Evolutionary conservation across 305 asterid genomes (phyloP).

Genomic region (Lippia alba): DNA sequence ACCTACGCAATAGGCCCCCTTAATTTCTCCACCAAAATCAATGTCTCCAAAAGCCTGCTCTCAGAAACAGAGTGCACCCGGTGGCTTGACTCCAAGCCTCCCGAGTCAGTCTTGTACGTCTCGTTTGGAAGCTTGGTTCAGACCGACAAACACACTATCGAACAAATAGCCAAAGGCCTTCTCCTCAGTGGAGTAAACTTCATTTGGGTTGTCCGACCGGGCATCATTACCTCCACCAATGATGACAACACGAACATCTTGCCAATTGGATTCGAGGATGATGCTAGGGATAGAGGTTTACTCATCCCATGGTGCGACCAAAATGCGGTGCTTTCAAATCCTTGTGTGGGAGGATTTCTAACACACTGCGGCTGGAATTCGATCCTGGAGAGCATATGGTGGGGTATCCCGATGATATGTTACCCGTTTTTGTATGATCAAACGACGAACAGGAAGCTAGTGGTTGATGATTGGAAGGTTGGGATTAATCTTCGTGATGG

Average conservation of each 20-base stretch:
- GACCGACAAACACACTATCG: constrained; percentile 41
- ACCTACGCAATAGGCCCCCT: constrained; percentile 62
- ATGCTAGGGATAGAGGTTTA: constrained; percentile 34
- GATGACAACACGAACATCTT: constrained; percentile 25
- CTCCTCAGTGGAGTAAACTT: constrained; percentile 53
- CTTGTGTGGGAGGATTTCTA: constrained; percentile 54
- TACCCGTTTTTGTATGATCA: constrained; percentile 57
- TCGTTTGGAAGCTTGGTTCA: constrained; percentile 68
- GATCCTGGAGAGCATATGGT: constrained; percentile 60
- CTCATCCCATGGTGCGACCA: constrained; percentile 63
- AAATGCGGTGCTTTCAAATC: constrained; percentile 46
- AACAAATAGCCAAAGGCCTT: constrained; percentile 63
- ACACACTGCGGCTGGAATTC: constrained; percentile 73
- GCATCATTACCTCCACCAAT: constrained; percentile 26
- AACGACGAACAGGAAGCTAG: constrained; percentile 54
- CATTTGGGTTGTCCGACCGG: constrained; percentile 61
- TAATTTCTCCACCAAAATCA: constrained; percentile 32
- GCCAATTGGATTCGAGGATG: constrained; percentile 28
- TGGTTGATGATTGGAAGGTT: constrained; percentile 61
- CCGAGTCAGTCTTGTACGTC: constrained; percentile 60
- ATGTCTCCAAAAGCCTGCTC: constrained; percentile 46
- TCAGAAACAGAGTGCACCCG: constrained; percentile 50
- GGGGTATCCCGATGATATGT: constrained; percentile 52
- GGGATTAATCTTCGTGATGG: constrained; percentile 53
- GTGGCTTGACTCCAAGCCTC: constrained; percentile 58